These are phyloP conservation scores for Barbarea vulgaris DNA, from an alignment of 345 rosid genomes.

Conservation along the genomic window DNA sequence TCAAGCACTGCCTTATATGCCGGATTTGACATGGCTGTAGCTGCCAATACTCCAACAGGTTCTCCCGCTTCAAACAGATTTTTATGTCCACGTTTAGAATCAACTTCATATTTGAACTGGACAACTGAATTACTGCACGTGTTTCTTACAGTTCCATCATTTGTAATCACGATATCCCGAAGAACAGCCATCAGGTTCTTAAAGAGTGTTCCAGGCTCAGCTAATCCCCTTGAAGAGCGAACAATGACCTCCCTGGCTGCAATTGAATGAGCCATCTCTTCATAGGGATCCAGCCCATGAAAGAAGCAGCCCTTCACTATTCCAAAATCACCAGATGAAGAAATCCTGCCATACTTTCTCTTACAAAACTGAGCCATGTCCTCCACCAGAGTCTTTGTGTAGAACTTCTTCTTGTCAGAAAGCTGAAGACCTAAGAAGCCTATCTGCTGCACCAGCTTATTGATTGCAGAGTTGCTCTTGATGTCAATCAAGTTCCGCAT, in stretches of 20 bases:
- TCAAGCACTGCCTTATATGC: conserved; percentile 99
- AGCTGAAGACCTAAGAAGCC: conserved; percentile 90
- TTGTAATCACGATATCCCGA: conserved; percentile 81
- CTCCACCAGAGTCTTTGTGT: conserved; percentile 72
- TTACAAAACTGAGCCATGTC: conserved; percentile 68
- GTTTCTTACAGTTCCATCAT: conserved; percentile 94
- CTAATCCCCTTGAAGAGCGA: conserved; percentile 84
- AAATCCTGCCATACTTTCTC: conserved; percentile 58
- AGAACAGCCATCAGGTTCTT: conserved; percentile 97
- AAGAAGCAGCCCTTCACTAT: conserved; percentile 72
- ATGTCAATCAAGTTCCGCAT: conserved; percentile 73
- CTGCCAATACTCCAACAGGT: conserved; percentile 97
- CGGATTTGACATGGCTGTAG: conserved; percentile 97
- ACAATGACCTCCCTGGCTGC: conserved; percentile 84
- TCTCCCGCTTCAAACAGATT: conserved; percentile 82
- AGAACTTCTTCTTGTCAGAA: conserved; percentile 81
- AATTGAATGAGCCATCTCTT: conserved; percentile 85
- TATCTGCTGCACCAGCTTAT: conserved; percentile 79
- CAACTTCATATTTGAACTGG: conserved; percentile 75
- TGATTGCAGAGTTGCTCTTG: conserved; percentile 73
- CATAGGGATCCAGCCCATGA: conserved; percentile 89
- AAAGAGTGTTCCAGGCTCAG: conserved; percentile 96
- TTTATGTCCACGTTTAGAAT: conserved; percentile 50
- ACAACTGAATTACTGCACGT: conserved; percentile 79
- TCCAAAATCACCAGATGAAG: conserved; percentile 77